Conservation (phyloP, 805 yeast genomes). For the Torulaspora maleeae region DNA sequence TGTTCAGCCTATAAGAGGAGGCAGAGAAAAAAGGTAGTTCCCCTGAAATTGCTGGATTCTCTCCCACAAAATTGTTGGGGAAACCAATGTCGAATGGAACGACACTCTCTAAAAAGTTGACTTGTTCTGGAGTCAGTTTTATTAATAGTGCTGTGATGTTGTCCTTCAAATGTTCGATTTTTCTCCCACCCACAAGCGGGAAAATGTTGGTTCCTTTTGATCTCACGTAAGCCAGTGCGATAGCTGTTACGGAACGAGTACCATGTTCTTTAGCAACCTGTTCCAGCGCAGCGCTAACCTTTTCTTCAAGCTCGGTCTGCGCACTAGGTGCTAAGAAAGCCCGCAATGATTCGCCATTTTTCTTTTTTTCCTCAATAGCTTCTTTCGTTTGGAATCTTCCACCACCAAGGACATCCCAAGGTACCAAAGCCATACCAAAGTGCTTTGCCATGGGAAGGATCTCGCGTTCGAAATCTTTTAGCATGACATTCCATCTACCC, state of each 20-base stretch:
- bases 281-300: slow-evolving; percentile 17
- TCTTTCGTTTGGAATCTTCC: slow-evolving; percentile 21
- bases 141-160: slow-evolving; percentile 18
- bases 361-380: slow-evolving; percentile 17
- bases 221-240: slow-evolving; percentile 25
- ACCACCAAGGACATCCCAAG: slow-evolving; percentile 25
- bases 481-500: slow-evolving; percentile 21
- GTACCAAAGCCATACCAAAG: slow-evolving; percentile 26
- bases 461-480: slow-evolving; percentile 25
- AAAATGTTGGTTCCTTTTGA: slow-evolving; percentile 19
- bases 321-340: slow-evolving; percentile 2
- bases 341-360: slow-evolving; percentile 15
- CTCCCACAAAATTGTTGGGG: slow-evolving; percentile 16
- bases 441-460: slow-evolving; percentile 25
- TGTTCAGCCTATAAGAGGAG: neutral
- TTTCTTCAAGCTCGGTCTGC: slow-evolving; percentile 13
- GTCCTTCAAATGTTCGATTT: slow-evolving; percentile 19
- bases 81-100: slow-evolving; percentile 20
- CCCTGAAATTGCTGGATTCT: slow-evolving; percentile 13
- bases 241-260: slow-evolving; percentile 14
- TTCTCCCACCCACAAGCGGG: slow-evolving; percentile 25
- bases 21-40: slow-evolving; percentile 5
- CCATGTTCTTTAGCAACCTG: slow-evolving; percentile 20
- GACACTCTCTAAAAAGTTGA: slow-evolving; percentile 13
- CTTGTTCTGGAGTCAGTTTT: slow-evolving; percentile 15